Evolutionary conservation across 179 eudicot species (phyloP).

Genomic region (Beta corolliflora): DNA sequence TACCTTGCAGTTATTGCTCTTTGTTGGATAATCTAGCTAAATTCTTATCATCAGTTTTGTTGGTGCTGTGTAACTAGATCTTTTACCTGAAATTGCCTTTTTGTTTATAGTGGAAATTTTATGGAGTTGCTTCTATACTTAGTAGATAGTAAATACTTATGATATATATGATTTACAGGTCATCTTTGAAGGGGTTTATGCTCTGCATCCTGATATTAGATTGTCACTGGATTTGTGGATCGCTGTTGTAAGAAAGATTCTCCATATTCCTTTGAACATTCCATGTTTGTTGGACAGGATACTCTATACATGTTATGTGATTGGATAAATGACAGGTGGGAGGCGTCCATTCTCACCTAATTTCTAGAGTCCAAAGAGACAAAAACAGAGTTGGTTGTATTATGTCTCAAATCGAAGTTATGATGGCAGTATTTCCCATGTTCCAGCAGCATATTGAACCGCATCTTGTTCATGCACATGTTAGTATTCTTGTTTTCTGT

Average conservation of each 20-base stretch:
- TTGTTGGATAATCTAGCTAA: conserved; percentile 1
- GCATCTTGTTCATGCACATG: conserved; percentile 99
- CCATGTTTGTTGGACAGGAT: not conserved
- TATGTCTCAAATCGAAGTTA: conserved; percentile 91
- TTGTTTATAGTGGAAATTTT: no score
- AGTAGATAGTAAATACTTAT: not conserved
- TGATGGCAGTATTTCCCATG: conserved; percentile 97
- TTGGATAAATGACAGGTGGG: conserved; percentile 65
- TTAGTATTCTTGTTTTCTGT: conserved; percentile 45
- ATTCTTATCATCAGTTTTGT: not conserved
- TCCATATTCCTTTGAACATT: conserved; percentile 3
- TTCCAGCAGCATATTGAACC: conserved; percentile 99
- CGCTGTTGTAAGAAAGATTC: conserved; percentile 82
- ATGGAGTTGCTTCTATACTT: conserved; percentile 4
- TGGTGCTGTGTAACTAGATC: not conserved
- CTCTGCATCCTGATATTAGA: conserved; percentile 94
- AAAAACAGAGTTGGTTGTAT: conserved; percentile 81
- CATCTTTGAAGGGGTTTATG: conserved; percentile 97
- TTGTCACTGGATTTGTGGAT: conserved; percentile 91
- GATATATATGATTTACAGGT: conserved; percentile 51
- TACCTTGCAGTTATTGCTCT: not conserved
- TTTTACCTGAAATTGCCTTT: not conserved
- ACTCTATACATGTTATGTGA: not conserved
- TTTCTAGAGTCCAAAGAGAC: conserved; percentile 98
- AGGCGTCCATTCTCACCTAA: conserved; percentile 96